These are phyloP conservation scores for Dendryphion nanum DNA, from an alignment of 2,329 filamentous ascomycete genomes.

Conservation along the genomic window DNA sequence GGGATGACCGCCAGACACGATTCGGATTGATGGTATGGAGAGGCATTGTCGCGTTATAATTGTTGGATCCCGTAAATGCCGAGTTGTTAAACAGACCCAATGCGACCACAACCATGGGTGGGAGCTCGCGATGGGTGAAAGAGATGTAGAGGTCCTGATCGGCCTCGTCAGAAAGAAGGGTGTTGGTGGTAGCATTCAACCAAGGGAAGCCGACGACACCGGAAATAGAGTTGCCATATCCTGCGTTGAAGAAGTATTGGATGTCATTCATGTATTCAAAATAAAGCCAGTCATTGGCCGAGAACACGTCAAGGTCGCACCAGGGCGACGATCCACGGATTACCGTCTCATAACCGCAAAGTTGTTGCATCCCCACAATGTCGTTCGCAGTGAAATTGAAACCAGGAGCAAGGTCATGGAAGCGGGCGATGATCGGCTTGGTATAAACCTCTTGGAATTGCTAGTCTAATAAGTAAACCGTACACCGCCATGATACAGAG, in stretches of 20 bases:
- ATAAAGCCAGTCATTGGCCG: conserved; percentile 62
- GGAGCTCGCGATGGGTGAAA: conserved; percentile 69
- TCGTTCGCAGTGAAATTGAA: conserved; percentile 66
- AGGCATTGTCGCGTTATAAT: conserved; percentile 65
- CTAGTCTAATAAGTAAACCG: conserved; percentile 10
- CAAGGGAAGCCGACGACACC: conserved; percentile 64
- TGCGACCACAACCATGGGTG: conserved; percentile 64
- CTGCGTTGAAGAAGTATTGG: conserved; percentile 64
- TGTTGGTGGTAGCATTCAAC: conserved; percentile 60
- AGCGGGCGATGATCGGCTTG: conserved; percentile 57
- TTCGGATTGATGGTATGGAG: conserved; percentile 60
- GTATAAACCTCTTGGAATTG: conserved; percentile 57
- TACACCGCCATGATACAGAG: no score
- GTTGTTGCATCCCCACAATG: conserved; percentile 64
- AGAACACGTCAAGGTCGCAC: conserved; percentile 60
- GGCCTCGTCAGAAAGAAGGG: conserved; percentile 46
- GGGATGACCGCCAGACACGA: conserved; percentile 62
- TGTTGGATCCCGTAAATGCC: conserved; percentile 50
- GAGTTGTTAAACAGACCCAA: conserved; percentile 71
- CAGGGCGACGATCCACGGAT: conserved; percentile 62
- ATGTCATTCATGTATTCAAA: conserved; percentile 67
- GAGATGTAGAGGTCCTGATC: conserved; percentile 64
- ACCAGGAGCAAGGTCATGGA: conserved; percentile 51
- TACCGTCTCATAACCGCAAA: conserved; percentile 66
- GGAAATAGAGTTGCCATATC: conserved; percentile 60